Evolutionary conservation across 2,329 filamentous ascomycete genomes (phyloP), one percentile per base, ranked within the genome.

Genomic region (Colletotrichum sp.): DNA sequence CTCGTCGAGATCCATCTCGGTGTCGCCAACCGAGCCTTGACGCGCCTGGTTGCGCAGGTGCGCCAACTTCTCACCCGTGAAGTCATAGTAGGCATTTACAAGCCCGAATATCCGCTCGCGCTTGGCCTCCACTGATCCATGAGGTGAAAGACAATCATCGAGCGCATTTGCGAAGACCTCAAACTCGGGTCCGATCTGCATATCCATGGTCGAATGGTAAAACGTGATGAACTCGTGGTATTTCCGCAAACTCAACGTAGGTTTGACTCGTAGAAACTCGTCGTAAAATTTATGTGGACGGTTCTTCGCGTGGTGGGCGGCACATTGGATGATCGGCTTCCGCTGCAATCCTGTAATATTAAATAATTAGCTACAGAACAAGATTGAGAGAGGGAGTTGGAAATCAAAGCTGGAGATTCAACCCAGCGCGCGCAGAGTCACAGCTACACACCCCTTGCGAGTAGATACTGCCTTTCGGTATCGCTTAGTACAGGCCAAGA

Each of bases 81-180:
- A 90, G 44, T 88, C 87, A 82, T 92, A 88, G 84, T 95, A 96
- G 79, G 88, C 88, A 75, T 92, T 89, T 72, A 94, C 89, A 6
- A 98, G 88, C 67, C 92, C 90, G 80, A 95, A 89, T n/a, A 95
- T 90, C 76, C 93, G 90, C 63, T 91, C 89, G 81, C 92, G 91
- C 82, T 90, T 89, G 75, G 94, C 91, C 34, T 89, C 83, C 78
- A 85, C 77, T 76, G 87, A 82, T 78, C 88, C 85, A 79, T 87
- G 81, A 80, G 87, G 80, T 83, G 89, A 79, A 81, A 93, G 85
- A 87, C 96, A 96, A 71, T 92, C 90, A 85, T 98, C 96, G 26
- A 98, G 90, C 68, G 92, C 91, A 82, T 94, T 93, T 49, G 96
- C 96, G 82, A 98, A 98, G 60, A 92, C 90, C 85, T 98, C 95